Percentiles rank a stretch among this genome's conserved stretches.
Evolutionary conservation across 495 filamentous ascomycete genomes (phyloP).

Genomic region (Echria macrotheca): DNA sequence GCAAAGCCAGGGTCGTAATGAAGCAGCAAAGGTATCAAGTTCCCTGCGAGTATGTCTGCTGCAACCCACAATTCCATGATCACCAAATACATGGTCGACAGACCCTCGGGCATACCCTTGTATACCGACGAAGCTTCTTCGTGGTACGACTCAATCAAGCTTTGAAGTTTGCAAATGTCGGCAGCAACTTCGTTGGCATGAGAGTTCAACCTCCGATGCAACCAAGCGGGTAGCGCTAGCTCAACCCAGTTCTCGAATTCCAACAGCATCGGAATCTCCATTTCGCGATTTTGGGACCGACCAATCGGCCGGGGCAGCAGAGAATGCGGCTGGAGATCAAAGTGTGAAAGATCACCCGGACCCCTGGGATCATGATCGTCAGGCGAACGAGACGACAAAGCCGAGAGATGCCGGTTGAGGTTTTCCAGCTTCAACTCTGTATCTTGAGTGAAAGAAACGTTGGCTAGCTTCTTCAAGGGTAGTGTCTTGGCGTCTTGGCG

Average conservation of each 20-base stretch:
- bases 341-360: slow-evolving; percentile 6
- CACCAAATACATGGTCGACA: slow-evolving; percentile 56
- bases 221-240: slow-evolving; percentile 13
- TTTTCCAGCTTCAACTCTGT: slow-evolving; percentile 7
- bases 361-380: background rate
- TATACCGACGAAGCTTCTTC: slow-evolving; percentile 27
- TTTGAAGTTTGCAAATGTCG: slow-evolving; percentile 8
- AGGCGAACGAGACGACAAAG: slow-evolving; percentile 3
- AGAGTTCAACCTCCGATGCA: slow-evolving; percentile 8
- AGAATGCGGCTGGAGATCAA: background rate
- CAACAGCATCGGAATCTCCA: slow-evolving; percentile 1
- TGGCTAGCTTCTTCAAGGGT: background rate
- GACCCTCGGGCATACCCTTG: slow-evolving; percentile 39
- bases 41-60: slow-evolving; percentile 47
- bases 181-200: background rate
- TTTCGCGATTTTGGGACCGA: background rate
- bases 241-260: slow-evolving; percentile 23
- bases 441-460: slow-evolving; percentile 11
- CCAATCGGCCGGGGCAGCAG: background rate
- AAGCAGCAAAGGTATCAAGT: slow-evolving; percentile 33
- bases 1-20: slow-evolving; percentile 51
- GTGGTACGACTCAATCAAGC: slow-evolving; percentile 22
- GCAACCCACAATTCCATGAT: slow-evolving; percentile 61
- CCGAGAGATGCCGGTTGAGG: background rate
- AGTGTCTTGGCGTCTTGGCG: background rate